phyloP scores from a whole-genome alignment of 495 filamentous ascomycete genomes.

The Penicillium steckii region DNA sequence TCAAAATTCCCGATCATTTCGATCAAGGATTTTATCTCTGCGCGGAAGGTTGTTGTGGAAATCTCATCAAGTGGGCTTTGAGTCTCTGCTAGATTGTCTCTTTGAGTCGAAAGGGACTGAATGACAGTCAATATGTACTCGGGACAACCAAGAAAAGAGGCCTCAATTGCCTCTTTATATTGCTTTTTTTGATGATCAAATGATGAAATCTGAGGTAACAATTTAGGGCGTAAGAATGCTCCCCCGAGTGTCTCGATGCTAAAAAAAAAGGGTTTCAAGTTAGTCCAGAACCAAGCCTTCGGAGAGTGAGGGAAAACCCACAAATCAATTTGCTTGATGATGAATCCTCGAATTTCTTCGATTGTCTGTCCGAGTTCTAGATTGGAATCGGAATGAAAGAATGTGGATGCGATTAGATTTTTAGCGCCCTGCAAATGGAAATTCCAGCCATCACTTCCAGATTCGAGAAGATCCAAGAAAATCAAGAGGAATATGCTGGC shows the following conservation, averaged over 20 bases:
- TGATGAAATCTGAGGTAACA: constrained; percentile 25
- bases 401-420: constrained; percentile 34
- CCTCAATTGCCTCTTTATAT: constrained; percentile 29
- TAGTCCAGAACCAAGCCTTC: background rate
- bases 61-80: background rate
- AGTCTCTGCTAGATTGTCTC: constrained; percentile 28
- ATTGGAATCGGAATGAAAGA: constrained; percentile 7
- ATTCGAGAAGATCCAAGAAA: constrained; percentile 57
- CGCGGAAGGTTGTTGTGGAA: constrained; percentile 2
- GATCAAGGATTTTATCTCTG: constrained; percentile 18
- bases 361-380: constrained; percentile 22
- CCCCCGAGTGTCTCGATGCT: constrained; percentile 40
- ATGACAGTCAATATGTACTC: constrained; percentile 36
- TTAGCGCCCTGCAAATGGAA: constrained; percentile 52
- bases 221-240: constrained; percentile 44
- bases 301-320: constrained; percentile 5
- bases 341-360: constrained; percentile 27
- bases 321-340: constrained; percentile 29
- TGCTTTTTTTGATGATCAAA: constrained; percentile 12
- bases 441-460: constrained; percentile 54
- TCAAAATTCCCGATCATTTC: constrained; percentile 30
- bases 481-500: constrained; percentile 56
- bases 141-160: constrained; percentile 43
- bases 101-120: constrained; percentile 29
- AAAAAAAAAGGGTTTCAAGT: background rate